Evolutionary conservation across 1,284 basidiomycete species (phyloP).

Genomic region (Heterobasidion occidentale): DNA sequence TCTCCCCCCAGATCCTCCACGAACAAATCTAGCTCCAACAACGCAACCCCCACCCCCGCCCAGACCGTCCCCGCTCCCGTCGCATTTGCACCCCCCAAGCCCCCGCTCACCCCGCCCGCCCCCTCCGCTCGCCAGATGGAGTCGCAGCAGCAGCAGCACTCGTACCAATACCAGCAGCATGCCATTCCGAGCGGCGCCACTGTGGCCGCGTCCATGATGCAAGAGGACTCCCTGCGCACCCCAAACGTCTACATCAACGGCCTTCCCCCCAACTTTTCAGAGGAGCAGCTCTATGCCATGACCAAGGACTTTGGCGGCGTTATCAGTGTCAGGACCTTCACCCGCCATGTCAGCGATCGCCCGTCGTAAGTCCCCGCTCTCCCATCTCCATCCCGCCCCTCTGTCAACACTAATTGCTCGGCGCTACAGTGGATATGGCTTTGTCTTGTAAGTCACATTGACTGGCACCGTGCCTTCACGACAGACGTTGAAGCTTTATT

Average conservation of each 20-base stretch:
- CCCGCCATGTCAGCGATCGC: constrained; percentile 31
- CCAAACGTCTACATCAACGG: constrained; percentile 47
- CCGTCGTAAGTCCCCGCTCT: constrained; percentile 26
- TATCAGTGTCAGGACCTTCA: constrained; percentile 35
- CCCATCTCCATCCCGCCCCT: background rate
- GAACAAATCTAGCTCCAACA: background rate
- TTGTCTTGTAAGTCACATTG: constrained; percentile 56
- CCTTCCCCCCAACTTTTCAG: constrained; percentile 38
- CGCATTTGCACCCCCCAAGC: background rate
- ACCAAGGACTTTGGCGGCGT: constrained; percentile 31
- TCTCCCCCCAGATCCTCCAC: constrained; percentile 10
- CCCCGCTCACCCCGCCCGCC: constrained; percentile 3
- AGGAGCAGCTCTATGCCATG: constrained; percentile 33
- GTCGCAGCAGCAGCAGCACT: background rate
- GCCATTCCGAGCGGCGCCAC: background rate
- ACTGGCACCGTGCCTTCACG: background rate
- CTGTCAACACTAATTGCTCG: background rate
- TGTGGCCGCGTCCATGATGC: constrained; percentile 1
- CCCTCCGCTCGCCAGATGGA: background rate
- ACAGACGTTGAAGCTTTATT: background rate
- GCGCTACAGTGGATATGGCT: constrained; percentile 61
- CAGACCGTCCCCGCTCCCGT: background rate
- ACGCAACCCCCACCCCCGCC: background rate
- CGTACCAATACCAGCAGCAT: background rate
- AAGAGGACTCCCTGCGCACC: constrained; percentile 14